phyloP scores from a whole-genome alignment of 2,329 filamentous ascomycete species.

The Alternaria consortialis region DNA sequence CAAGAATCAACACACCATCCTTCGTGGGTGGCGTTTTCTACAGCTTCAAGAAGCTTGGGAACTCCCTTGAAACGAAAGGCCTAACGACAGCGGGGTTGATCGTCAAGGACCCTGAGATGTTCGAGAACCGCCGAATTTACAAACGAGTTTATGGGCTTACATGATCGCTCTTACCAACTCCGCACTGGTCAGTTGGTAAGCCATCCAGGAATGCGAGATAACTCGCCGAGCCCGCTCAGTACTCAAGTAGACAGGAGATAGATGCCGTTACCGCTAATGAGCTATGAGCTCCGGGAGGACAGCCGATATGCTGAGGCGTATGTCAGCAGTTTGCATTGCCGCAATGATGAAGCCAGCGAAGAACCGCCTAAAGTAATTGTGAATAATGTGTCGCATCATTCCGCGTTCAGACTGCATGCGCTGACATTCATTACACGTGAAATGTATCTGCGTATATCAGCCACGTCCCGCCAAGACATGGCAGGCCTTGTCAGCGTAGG shows the following conservation, averaged over 20 bases:
- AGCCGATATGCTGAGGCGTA: background rate
- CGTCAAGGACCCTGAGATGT: constrained; percentile 5
- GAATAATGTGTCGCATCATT: background rate
- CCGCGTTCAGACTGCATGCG: constrained; percentile 13
- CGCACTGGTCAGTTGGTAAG: constrained; percentile 29
- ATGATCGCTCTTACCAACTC: constrained; percentile 23
- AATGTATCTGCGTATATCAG: constrained; percentile 17
- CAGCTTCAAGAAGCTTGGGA: background rate
- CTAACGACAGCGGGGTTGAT: constrained; percentile 1
- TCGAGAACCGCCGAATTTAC: constrained; percentile 13
- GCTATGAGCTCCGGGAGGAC: background rate
- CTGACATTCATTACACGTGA: constrained; percentile 34
- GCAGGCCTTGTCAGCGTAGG: constrained; percentile 12
- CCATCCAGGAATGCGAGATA: constrained; percentile 20
- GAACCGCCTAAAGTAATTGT: background rate
- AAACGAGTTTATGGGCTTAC: constrained; percentile 8
- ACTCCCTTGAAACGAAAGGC: background rate
- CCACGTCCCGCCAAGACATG: constrained; percentile 1
- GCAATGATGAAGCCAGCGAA: background rate
- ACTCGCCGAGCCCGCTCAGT: constrained; percentile 11
- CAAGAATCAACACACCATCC: background rate
- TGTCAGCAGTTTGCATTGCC: constrained; percentile 3
- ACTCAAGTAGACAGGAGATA: constrained; percentile 8
- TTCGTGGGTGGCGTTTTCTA: background rate
- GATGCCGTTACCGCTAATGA: constrained; percentile 3